Evolutionary conservation across 2,329 filamentous ascomycete genomes (phyloP).

Genomic region (Fusarium mundagurra): DNA sequence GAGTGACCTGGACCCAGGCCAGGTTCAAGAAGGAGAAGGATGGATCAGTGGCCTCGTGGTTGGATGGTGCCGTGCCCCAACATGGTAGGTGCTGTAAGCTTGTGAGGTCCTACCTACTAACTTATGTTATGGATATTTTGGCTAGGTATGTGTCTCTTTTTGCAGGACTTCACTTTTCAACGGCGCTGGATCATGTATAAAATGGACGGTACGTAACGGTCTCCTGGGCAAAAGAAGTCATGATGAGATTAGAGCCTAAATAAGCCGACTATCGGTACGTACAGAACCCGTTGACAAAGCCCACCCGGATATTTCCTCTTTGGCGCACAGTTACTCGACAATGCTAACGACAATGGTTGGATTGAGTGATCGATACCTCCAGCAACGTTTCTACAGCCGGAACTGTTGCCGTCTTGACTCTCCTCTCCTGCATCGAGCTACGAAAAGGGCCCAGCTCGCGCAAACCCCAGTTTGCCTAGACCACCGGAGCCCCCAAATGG

Average conservation of each 20-base stretch:
- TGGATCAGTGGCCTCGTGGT: slow-evolving; percentile 26
- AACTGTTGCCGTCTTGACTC: slow-evolving; percentile 23
- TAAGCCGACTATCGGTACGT: background rate
- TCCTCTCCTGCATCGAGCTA: slow-evolving; percentile 33
- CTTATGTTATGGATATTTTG: background rate
- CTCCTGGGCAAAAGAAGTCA: slow-evolving; percentile 13
- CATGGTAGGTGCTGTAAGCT: slow-evolving; percentile 29
- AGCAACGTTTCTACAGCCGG: slow-evolving; percentile 21
- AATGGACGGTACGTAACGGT: background rate
- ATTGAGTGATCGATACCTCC: slow-evolving; percentile 5
- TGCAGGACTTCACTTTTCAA: slow-evolving; percentile 12
- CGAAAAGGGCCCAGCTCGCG: slow-evolving; percentile 29
- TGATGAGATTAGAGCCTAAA: slow-evolving; percentile 5
- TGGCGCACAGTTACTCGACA: background rate
- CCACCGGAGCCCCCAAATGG: slow-evolving; percentile 31
- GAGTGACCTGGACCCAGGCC: background rate
- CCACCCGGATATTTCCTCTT: slow-evolving; percentile 5
- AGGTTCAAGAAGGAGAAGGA: slow-evolving; percentile 7
- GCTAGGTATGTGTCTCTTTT: background rate
- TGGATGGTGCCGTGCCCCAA: slow-evolving; percentile 32
- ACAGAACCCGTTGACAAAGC: background rate
- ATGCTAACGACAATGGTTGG: background rate
- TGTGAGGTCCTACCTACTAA: background rate
- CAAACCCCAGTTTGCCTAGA: slow-evolving; percentile 43
- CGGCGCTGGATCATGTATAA: slow-evolving; percentile 6